Base-by-base conservation (phyloP, 495 filamentous ascomycete genomes). In the Pseudoneurospora amorphoporcata region DNA sequence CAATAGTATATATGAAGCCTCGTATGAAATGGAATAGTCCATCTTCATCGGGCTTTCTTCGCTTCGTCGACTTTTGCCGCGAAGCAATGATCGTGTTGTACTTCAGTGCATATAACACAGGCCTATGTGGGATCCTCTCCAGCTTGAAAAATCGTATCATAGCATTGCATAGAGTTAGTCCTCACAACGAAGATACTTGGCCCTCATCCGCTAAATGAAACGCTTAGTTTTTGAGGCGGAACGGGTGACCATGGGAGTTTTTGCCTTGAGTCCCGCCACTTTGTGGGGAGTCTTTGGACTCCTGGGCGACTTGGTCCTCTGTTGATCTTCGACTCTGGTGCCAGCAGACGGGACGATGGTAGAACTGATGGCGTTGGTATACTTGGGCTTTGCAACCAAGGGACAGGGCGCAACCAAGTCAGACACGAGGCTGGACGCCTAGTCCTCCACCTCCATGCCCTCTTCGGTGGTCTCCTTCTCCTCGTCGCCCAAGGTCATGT, bases 401-500 rank as follows among this genome's bases (percentile, higher is more conserved):
- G 53, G 53, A 29, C 29, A 65, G 53, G 53, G 29, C 14, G 29
- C 29, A 35, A 65, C 53, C 53, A 65, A 65, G 53, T 65, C 53
- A 65, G 53, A 65, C 53, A 65, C 53, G 53, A 65, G 53, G 19
- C 45, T 39, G 39, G 42, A 69, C 68, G 19, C 8, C 71, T 72
- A 76, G n/a, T 76, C 73, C 41, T 73, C 76, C 69, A 75, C 10
- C 35, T 76, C 76, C 77, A 81, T 79, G 17, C 73, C 65, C 42
- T 77, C 76, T 5, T 68, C 68, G 29, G 16, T 58, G 19, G 68
- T 69, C 32, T 58, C 72, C 8, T 69, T 71, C 9, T 82, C 80
- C 61, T 84, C 81, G 79, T 83, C 86, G 76, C 82, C 87, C 80
- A 89, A 87, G 0, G 87, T 88, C 76, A 91, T 86, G 29, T 84